Conservation (phyloP, 2,329 filamentous ascomycete genomes). For the Macroventuria anomochaeta region DNA sequence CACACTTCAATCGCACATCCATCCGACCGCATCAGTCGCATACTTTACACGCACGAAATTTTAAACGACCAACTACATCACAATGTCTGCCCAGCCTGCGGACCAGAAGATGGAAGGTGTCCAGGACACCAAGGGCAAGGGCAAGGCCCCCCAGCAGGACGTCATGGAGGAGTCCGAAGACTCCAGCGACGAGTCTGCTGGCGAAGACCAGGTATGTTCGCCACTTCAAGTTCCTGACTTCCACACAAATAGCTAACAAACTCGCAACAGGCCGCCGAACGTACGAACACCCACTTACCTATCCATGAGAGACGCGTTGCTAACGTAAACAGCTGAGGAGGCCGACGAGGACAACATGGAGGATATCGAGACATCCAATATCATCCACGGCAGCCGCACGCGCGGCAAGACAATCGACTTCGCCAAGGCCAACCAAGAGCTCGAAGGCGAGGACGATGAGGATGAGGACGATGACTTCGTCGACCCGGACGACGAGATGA, state of each 20-base stretch:
- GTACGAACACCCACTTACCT: constrained; percentile 31
- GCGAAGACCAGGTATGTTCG: constrained; percentile 62
- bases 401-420: constrained; percentile 93
- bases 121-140: constrained; percentile 76
- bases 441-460: constrained; percentile 75
- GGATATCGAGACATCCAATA: constrained; percentile 90
- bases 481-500: constrained; percentile 73
- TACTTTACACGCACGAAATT: constrained; percentile 2
- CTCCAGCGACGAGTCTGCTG: constrained; percentile 71
- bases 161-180: constrained; percentile 76
- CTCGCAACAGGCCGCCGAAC: constrained; percentile 40
- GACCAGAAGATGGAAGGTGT: constrained; percentile 49
- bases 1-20: constrained; percentile 26
- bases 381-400: constrained; percentile 77
- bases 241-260: constrained; percentile 37
- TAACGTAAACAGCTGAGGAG: constrained; percentile 57
- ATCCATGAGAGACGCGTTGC: constrained; percentile 1
- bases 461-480: constrained; percentile 76
- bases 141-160: constrained; percentile 71
- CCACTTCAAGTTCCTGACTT: background rate
- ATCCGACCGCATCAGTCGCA: constrained; percentile 22
- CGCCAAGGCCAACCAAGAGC: constrained; percentile 83
- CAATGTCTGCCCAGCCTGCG: constrained; percentile 44
- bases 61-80: constrained; percentile 14
- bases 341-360: constrained; percentile 84